These are phyloP conservation scores for Clitopilus passeckerianus DNA, from an alignment of 768 basidiomycete genomes.

Conservation along the genomic window DNA sequence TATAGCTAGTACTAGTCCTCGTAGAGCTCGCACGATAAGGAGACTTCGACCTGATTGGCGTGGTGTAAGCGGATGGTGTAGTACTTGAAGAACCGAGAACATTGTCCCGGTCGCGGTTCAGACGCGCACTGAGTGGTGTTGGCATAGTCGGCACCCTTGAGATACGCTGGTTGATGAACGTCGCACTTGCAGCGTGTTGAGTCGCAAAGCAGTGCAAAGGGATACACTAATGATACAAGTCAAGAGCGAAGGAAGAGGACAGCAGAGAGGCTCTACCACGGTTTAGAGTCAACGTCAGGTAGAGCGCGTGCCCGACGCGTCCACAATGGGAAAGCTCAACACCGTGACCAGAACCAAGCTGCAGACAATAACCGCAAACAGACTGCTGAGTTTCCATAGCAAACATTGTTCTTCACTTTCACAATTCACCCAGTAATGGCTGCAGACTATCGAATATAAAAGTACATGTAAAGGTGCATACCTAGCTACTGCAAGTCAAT, in stretches of 20 bases:
- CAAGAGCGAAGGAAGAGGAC: neutral
- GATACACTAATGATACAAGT: neutral
- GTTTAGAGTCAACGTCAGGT: neutral
- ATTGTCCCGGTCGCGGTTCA: neutral
- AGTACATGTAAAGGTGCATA: neutral
- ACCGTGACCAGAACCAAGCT: slow-evolving; percentile 5
- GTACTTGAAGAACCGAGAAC: neutral
- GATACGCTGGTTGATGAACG: neutral
- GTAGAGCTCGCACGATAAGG: slow-evolving; percentile 14
- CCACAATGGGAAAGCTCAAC: slow-evolving; percentile 17
- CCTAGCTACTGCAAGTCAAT: neutral
- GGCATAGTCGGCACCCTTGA: neutral
- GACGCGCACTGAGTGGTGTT: neutral
- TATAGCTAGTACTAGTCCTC: slow-evolving; percentile 29
- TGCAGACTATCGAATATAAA: neutral
- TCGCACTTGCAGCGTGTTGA: no score
- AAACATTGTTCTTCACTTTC: no score
- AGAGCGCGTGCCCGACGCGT: slow-evolving; percentile 17
- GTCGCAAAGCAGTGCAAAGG: neutral
- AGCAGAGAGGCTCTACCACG: neutral
- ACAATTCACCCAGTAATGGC: neutral
- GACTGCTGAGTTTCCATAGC: no score
- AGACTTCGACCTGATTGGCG: slow-evolving; percentile 9
- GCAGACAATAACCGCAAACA: neutral
- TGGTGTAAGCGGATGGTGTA: neutral